phyloP scores from a whole-genome alignment of 495 filamentous ascomycete genomes.

The Aspergillus campestris region DNA sequence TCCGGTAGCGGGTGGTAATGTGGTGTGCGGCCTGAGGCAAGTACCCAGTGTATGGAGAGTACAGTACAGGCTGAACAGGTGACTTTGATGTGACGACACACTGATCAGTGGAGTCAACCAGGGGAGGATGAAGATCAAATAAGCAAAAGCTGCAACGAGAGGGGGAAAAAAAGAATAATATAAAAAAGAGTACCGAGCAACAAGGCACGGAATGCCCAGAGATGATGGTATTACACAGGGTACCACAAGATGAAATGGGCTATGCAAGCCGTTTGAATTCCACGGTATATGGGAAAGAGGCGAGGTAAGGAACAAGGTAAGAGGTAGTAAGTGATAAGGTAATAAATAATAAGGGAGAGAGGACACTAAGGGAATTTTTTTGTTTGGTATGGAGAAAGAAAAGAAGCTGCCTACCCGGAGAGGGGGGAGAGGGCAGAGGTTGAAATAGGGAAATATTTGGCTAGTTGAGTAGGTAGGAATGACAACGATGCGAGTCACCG shows the following conservation, averaged over 20 bases:
- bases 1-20: constrained; percentile 9
- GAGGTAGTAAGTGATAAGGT: constrained; percentile 11
- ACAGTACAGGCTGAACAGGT: no score
- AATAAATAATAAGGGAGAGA: no score
- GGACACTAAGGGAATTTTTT: no score
- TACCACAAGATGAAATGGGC: constrained; percentile 8
- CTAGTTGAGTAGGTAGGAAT: constrained; percentile 1
- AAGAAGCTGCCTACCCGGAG: constrained; percentile 8
- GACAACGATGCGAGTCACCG: no score
- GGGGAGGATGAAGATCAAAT: constrained; percentile 1
- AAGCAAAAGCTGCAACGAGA: constrained; percentile 6
- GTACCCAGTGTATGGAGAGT: not conserved
- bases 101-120: no score
- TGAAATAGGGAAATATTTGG: constrained; percentile 4
- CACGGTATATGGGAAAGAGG: constrained; percentile 2
- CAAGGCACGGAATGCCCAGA: constrained; percentile 22
- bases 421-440: not conserved
- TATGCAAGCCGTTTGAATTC: not conserved
- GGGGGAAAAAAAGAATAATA: constrained; percentile 1
- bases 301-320: not conserved
- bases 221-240: constrained; percentile 12
- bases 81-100: no score
- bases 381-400: not conserved
- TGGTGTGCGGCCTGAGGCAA: constrained; percentile 25
- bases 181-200: constrained; percentile 11